phyloP scores from a whole-genome alignment of 2,329 filamentous ascomycete genomes.

The Rutstroemia sp. region DNA sequence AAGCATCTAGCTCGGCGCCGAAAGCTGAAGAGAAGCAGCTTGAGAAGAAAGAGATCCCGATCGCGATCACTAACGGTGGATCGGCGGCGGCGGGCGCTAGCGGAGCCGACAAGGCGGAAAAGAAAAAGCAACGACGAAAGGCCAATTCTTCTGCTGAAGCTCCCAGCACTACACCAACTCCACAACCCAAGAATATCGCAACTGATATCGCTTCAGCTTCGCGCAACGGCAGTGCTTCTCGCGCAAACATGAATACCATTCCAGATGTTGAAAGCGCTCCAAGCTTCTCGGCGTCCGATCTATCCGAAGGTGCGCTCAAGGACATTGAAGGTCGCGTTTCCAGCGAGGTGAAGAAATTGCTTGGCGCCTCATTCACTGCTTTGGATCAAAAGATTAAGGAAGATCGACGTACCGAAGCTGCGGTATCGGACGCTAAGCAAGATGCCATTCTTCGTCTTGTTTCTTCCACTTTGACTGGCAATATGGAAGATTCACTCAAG shows the following conservation, averaged over 20 bases:
- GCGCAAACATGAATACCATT: conserved; percentile 14
- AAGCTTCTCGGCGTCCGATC: conserved; percentile 12
- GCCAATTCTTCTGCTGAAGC: conserved; percentile 35
- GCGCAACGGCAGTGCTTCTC: conserved; percentile 22
- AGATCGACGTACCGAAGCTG: conserved; percentile 59
- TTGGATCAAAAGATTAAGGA: conserved; percentile 58
- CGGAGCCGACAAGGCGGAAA: conserved; percentile 51
- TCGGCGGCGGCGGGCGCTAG: conserved; percentile 16
- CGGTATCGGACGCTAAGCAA: conserved; percentile 56
- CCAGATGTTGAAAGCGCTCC: conserved; percentile 12
- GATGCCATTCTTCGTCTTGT: conserved; percentile 62
- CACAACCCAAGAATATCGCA: conserved; percentile 24
- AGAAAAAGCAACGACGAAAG: conserved; percentile 63
- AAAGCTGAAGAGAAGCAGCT: conserved; percentile 33
- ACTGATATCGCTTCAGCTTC: conserved; percentile 26
- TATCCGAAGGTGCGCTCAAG: conserved; percentile 40
- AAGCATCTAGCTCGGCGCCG: conserved; percentile 13
- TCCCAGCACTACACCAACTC: conserved; percentile 14
- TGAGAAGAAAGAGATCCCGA: conserved; percentile 25
- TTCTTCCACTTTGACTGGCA: conserved; percentile 60
- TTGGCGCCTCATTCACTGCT: conserved; percentile 52
- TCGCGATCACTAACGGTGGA: conserved; percentile 19
- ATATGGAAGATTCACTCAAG: conserved; percentile 45
- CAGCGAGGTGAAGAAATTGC: conserved; percentile 39
- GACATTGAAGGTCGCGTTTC: conserved; percentile 41